Conservation (phyloP, 257 asterid genomes). For the Salvia splendens region DNA sequence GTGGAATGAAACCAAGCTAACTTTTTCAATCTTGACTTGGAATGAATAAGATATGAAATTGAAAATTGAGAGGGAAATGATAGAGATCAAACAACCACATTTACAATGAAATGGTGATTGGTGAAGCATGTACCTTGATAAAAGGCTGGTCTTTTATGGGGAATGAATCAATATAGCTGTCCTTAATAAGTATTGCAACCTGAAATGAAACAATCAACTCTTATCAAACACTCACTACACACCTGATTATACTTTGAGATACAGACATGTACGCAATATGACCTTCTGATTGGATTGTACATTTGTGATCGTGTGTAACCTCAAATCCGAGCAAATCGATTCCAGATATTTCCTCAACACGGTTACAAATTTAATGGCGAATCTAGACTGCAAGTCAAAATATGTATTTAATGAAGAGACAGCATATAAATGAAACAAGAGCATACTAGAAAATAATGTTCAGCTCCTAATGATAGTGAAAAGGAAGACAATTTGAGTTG, state of each 20-base stretch:
- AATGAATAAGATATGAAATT: not conserved
- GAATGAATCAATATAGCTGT: constrained; percentile 79
- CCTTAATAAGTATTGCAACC: constrained; percentile 87
- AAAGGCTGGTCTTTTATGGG: constrained; percentile 64
- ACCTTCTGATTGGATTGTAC: constrained; percentile 88
- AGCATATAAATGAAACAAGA: not conserved
- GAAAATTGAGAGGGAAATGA: not conserved
- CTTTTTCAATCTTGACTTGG: not conserved
- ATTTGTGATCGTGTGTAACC: constrained; percentile 78
- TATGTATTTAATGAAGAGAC: not conserved
- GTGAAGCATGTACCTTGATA: constrained; percentile 56
- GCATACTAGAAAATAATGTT: not conserved
- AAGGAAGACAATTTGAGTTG: constrained; percentile 13
- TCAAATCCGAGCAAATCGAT: constrained; percentile 77
- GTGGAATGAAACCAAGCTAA: not conserved
- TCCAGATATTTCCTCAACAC: constrained; percentile 67
- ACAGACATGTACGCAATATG: constrained; percentile 28
- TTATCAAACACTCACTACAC: constrained; percentile 21
- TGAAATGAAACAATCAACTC: constrained; percentile 40
- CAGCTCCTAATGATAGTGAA: not conserved
- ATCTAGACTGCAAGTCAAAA: constrained; percentile 61
- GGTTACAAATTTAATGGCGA: constrained; percentile 61
- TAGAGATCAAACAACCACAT: not conserved
- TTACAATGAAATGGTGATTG: constrained; percentile 1
- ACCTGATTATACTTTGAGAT: not conserved